A percentile compares a stretch with the other conserved stretches of the same genome.
phyloP scores from a whole-genome alignment of 768 basidiomycete species.

The Termitomyces bulborhizus region DNA sequence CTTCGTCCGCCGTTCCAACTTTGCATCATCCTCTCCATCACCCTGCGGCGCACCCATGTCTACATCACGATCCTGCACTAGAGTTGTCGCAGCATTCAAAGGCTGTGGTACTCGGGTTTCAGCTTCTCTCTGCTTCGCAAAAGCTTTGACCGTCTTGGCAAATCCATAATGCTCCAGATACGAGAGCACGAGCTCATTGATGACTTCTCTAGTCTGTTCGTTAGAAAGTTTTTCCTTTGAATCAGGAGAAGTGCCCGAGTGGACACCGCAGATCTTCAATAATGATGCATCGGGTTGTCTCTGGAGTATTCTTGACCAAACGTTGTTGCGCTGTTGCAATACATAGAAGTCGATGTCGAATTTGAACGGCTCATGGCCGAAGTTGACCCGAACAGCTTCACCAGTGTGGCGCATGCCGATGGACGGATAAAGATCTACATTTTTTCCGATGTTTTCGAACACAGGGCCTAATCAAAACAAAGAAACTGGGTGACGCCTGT shows the following conservation, averaged over 20 bases:
- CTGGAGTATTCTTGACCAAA: slow-evolving; percentile 63
- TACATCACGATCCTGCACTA: slow-evolving; percentile 26
- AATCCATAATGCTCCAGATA: slow-evolving; percentile 88
- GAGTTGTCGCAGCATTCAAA: slow-evolving; percentile 5
- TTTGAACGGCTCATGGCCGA: slow-evolving; percentile 79
- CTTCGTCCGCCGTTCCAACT: slow-evolving; percentile 58
- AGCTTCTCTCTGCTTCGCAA: slow-evolving; percentile 40
- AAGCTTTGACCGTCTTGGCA: slow-evolving; percentile 60
- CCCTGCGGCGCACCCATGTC: slow-evolving; percentile 36
- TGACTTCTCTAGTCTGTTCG: slow-evolving; percentile 48
- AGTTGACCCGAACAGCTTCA: slow-evolving; percentile 82
- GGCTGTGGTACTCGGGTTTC: slow-evolving; percentile 12
- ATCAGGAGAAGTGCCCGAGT: slow-evolving; percentile 12
- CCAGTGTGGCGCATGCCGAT: slow-evolving; percentile 78
- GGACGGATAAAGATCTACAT: slow-evolving; percentile 72
- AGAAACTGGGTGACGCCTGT: background rate
- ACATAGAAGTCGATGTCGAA: slow-evolving; percentile 90
- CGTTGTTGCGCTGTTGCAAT: slow-evolving; percentile 56
- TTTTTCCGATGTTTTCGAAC: slow-evolving; percentile 67
- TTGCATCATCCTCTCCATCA: slow-evolving; percentile 12
- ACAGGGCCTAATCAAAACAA: slow-evolving; percentile 42
- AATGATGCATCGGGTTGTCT: slow-evolving; percentile 42
- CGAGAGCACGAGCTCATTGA: slow-evolving; percentile 69
- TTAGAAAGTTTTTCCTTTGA: slow-evolving; percentile 31
- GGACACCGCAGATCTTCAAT: slow-evolving; percentile 19